These are phyloP conservation scores for Thielaviopsis euricoi DNA, from an alignment of 2,329 filamentous ascomycete genomes.

Conservation along the genomic window DNA sequence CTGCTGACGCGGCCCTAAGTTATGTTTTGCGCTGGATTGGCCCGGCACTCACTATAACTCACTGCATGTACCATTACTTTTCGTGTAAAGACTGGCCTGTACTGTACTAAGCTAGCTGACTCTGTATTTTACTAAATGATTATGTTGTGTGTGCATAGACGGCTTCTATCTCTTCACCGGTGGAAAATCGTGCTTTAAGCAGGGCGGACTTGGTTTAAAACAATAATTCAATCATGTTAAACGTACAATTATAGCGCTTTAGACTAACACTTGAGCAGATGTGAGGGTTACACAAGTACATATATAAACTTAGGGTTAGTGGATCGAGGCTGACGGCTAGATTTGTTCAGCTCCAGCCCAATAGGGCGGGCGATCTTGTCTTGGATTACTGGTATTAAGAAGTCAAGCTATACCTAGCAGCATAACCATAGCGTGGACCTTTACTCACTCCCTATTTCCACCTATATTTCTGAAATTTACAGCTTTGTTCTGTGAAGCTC, in stretches of 20 bases:
- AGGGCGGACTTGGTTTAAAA: not conserved
- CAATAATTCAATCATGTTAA: not conserved
- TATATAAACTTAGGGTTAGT: not conserved
- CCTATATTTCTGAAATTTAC: too few relatives aligned
- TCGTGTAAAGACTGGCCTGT: not conserved
- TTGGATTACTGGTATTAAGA: too few relatives aligned
- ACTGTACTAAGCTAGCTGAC: not conserved
- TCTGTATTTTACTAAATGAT: not conserved
- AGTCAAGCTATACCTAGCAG: too few relatives aligned
- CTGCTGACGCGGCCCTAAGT: slow-evolving; percentile 32
- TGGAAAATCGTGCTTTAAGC: not conserved
- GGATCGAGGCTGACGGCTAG: not conserved
- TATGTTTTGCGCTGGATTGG: not conserved
- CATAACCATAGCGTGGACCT: too few relatives aligned
- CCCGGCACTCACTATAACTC: too few relatives aligned
- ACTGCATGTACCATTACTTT: too few relatives aligned
- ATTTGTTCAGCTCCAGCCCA: too few relatives aligned
- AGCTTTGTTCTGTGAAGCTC: too few relatives aligned
- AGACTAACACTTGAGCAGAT: not conserved
- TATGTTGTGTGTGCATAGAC: not conserved
- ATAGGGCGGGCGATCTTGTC: too few relatives aligned
- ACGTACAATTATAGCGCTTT: too few relatives aligned
- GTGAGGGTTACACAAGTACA: not conserved
- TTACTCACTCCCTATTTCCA: too few relatives aligned
- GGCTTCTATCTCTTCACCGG: not conserved